Evolutionary conservation across 2,329 filamentous ascomycete genomes (phyloP).

Genomic region (Salinomyces thailandicus): DNA sequence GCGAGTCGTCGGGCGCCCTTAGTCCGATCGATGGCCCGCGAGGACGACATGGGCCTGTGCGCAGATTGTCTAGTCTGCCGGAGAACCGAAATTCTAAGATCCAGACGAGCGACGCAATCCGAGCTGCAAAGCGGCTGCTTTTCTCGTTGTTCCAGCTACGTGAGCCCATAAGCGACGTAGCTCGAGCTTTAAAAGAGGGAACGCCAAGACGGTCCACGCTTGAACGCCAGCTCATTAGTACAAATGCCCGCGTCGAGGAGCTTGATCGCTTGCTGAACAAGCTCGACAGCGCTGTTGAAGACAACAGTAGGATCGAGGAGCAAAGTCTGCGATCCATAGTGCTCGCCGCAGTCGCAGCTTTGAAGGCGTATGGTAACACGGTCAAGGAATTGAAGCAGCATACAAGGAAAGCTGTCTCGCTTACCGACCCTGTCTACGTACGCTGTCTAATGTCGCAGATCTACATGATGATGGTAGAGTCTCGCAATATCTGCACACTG

Average conservation of each 20-base stretch:
- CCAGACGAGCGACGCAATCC: conserved; percentile 14
- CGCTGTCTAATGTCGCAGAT: conserved; percentile 50
- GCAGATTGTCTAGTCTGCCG: conserved; percentile 17
- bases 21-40: conserved; percentile 23
- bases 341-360: conserved; percentile 38
- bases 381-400: conserved; percentile 39
- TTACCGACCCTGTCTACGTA: conserved; percentile 47
- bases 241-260: conserved; percentile 45
- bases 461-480: conserved; percentile 48
- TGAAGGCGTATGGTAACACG: conserved; percentile 41
- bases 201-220: conserved; percentile 40
- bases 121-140: conserved; percentile 19
- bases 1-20: conserved; percentile 23
- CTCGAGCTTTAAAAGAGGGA: conserved; percentile 35
- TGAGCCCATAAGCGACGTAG: conserved; percentile 17
- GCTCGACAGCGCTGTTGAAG: conserved; percentile 39
- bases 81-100: conserved; percentile 19
- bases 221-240: conserved; percentile 47
- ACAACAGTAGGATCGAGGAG: conserved; percentile 35
- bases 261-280: conserved; percentile 46
- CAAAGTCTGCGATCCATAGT: conserved; percentile 31
- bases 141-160: conserved; percentile 21
- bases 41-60: conserved; percentile 12
- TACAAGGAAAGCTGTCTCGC: conserved; percentile 42
- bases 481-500: conserved; percentile 47